Percentiles rank a stretch among this genome's conserved stretches.
Evolutionary conservation across 1,284 basidiomycete species (phyloP).

Genomic region (Rhodotorula mucilaginosa): DNA sequence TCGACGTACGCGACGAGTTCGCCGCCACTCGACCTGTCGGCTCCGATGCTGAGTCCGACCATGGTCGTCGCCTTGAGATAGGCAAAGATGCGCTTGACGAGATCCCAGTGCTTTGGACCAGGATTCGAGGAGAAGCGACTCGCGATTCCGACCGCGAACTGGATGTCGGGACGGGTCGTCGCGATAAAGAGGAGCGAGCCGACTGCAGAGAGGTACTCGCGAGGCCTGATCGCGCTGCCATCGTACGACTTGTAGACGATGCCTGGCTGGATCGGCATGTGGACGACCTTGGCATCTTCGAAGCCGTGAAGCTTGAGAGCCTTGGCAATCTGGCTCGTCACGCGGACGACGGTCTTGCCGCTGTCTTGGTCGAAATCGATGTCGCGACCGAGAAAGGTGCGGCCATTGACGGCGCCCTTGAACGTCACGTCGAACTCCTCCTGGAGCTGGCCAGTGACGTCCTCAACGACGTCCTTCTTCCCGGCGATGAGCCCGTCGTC

Average conservation of each 20-base stretch:
- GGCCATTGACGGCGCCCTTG: background rate
- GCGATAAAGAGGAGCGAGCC: slow-evolving; percentile 4
- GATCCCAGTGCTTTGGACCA: background rate
- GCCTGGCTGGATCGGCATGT: slow-evolving; percentile 7
- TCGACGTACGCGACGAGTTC: slow-evolving; percentile 10
- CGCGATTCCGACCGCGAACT: background rate
- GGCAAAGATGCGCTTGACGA: background rate
- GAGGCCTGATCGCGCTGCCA: background rate
- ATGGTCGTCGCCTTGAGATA: background rate
- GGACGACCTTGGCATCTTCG: background rate
- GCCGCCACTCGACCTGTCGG: background rate
- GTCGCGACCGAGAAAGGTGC: background rate
- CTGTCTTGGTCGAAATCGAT: background rate
- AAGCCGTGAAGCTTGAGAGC: background rate
- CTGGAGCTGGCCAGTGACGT: background rate
- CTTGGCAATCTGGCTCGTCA: background rate
- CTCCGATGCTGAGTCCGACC: background rate
- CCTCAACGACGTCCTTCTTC: background rate
- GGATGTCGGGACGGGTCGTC: slow-evolving; percentile 4
- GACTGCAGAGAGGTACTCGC: slow-evolving; percentile 1
- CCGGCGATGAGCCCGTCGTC: background rate
- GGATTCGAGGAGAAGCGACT: background rate
- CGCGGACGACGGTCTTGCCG: background rate
- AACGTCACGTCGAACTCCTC: background rate
- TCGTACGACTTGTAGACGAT: background rate